phyloP scores from a whole-genome alignment of 108 stramenopile species.

The Mediolabrus comicus region DNA sequence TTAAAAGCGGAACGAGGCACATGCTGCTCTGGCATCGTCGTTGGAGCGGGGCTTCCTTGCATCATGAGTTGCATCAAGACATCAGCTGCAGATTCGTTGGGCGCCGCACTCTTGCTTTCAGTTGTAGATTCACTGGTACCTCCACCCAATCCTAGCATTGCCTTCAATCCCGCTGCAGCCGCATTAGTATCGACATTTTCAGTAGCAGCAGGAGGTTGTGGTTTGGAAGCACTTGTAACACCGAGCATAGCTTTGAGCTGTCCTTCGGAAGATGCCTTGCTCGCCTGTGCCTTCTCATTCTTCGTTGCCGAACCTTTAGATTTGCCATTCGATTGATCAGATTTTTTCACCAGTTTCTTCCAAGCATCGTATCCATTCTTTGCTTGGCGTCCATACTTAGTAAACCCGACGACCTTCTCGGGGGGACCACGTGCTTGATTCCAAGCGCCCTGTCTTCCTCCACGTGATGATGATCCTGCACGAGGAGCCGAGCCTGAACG shows the following conservation, averaged over 20 bases:
- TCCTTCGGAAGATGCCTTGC: slow-evolving; percentile 11
- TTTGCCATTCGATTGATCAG: slow-evolving; percentile 3
- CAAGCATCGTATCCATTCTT: slow-evolving; percentile 62
- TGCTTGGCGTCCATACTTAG: slow-evolving; percentile 34
- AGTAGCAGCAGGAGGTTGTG: background rate
- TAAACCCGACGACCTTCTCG: slow-evolving; percentile 69
- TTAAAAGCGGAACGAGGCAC: slow-evolving; percentile 57
- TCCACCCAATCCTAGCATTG: slow-evolving; percentile 56
- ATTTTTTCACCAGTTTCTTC: slow-evolving; percentile 45
- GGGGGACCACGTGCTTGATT: slow-evolving; percentile 69
- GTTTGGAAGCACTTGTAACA: slow-evolving; percentile 14
- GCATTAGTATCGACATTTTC: slow-evolving; percentile 8
- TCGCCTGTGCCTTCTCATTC: slow-evolving; percentile 17
- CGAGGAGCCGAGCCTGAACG: slow-evolving; percentile 41
- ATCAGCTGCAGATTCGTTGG: slow-evolving; percentile 57
- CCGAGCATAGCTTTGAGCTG: slow-evolving; percentile 47
- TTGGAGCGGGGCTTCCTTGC: slow-evolving; percentile 11
- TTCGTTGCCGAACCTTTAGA: slow-evolving; percentile 3
- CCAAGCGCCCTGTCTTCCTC: slow-evolving; percentile 58
- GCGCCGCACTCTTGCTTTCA: slow-evolving; percentile 20
- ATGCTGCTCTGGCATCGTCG: slow-evolving; percentile 8
- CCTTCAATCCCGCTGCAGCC: slow-evolving; percentile 54
- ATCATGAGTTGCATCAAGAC: slow-evolving; percentile 66
- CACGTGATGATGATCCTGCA: slow-evolving; percentile 27
- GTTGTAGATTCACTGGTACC: background rate